Conservation (phyloP, 2,329 filamentous ascomycete genomes). For the Hymenoscyphus fraxineus region DNA sequence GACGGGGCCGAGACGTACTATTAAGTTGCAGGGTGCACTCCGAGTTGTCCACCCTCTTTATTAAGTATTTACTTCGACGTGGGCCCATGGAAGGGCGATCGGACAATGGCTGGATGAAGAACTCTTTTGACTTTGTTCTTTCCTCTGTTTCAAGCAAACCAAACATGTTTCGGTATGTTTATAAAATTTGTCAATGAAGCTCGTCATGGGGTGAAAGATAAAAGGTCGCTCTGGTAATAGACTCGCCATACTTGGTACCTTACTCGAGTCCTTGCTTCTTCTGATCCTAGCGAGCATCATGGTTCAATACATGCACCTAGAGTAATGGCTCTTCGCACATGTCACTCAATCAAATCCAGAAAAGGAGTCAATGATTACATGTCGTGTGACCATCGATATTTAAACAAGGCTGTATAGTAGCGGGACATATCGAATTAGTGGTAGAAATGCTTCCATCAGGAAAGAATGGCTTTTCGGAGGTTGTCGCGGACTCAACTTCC, state of each 20-base stretch:
- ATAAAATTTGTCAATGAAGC: neutral
- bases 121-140: neutral
- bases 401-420: neutral
- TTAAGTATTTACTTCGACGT: neutral
- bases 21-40: too few relatives aligned
- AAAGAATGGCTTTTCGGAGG: neutral
- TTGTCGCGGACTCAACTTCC: constrained; percentile 4
- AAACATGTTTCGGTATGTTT: neutral
- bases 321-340: constrained; percentile 18
- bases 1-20: too few relatives aligned
- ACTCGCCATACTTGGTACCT: neutral
- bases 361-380: neutral
- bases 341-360: constrained; percentile 7
- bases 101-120: neutral
- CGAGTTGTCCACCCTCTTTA: too few relatives aligned
- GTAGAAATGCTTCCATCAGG: neutral
- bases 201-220: neutral
- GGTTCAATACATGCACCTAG: constrained; percentile 31
- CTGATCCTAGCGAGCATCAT: constrained; percentile 26
- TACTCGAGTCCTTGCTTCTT: constrained; percentile 16
- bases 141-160: neutral
- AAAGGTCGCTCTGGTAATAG: neutral
- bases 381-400: constrained; percentile 18
- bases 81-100: neutral
- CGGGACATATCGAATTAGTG: neutral